Evolutionary conservation across 441 rosid genomes (phyloP).

Genomic region (Manihot esculenta): DNA sequence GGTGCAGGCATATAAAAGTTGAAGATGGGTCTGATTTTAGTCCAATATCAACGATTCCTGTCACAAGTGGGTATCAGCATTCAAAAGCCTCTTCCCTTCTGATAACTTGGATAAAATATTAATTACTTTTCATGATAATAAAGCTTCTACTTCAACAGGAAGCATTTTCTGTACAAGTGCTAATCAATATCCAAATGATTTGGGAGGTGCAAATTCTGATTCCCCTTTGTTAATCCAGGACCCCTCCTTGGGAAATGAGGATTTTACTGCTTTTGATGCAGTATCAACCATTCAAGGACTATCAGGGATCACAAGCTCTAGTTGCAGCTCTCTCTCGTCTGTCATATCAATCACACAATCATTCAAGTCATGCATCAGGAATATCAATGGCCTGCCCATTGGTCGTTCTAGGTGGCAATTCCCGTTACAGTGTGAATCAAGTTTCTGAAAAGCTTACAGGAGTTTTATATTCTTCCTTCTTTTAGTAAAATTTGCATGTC

Average conservation of each 20-base stretch:
- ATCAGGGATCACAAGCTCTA: constrained; percentile 42
- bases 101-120: constrained; percentile 28
- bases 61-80: constrained; percentile 29
- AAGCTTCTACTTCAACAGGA: constrained; percentile 18
- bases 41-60: constrained; percentile 35
- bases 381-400: constrained; percentile 33
- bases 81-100: constrained; percentile 35
- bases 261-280: constrained; percentile 31
- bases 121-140: constrained; percentile 30
- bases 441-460: constrained; percentile 35
- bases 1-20: constrained; percentile 36
- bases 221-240: constrained; percentile 35
- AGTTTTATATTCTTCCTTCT: background rate
- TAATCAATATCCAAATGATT: constrained; percentile 27
- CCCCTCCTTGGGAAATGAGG: constrained; percentile 29
- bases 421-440: constrained; percentile 25
- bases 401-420: constrained; percentile 19
- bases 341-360: constrained; percentile 54
- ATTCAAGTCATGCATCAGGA: constrained; percentile 40
- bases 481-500: background rate
- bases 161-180: constrained; percentile 29
- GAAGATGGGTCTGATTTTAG: constrained; percentile 35
- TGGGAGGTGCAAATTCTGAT: constrained; percentile 32
- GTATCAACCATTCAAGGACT: constrained; percentile 41
- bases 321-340: constrained; percentile 81